Percentiles rank a stretch among this genome's conserved stretches.
Evolutionary conservation across 805 yeast species (phyloP).

Genomic region (Myxozyma melibiosi): DNA sequence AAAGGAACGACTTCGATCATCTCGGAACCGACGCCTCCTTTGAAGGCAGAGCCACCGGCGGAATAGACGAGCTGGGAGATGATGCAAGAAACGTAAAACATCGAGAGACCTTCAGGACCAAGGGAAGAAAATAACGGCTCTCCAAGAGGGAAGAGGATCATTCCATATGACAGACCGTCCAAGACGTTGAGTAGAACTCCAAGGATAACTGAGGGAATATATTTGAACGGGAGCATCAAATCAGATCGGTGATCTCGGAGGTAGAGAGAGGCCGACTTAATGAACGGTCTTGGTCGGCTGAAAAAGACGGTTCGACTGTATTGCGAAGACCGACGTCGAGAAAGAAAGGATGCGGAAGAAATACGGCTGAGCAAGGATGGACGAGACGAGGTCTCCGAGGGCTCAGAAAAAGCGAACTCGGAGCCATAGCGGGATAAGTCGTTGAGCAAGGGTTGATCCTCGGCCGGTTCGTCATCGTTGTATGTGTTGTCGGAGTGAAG

Average conservation of each 20-base stretch:
- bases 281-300: background rate
- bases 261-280: background rate
- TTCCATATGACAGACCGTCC: conserved; percentile 94
- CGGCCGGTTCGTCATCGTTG: background rate
- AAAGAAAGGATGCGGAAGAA: background rate
- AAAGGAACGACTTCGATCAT: conserved; percentile 99
- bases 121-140: conserved; percentile 72
- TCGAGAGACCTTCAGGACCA: conserved; percentile 88
- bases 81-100: conserved; percentile 92
- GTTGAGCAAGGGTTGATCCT: conserved; percentile 3
- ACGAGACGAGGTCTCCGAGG: background rate
- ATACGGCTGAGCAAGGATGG: background rate
- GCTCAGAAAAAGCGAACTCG: conserved; percentile 4
- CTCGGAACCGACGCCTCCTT: conserved; percentile 92
- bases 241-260: background rate
- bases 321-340: background rate
- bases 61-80: conserved; percentile 87
- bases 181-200: conserved; percentile 84
- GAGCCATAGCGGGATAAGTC: background rate
- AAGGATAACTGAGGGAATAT: conserved; percentile 78
- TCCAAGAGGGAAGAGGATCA: conserved; percentile 94
- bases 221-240: conserved; percentile 12
- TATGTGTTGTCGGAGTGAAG: background rate
- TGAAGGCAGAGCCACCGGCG: conserved; percentile 86
- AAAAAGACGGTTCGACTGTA: background rate